A percentile compares a stretch with the other conserved stretches of the same genome.
phyloP scores from a whole-genome alignment of 2,329 filamentous ascomycete genomes.

The Pseudogymnoascus sp. region DNA sequence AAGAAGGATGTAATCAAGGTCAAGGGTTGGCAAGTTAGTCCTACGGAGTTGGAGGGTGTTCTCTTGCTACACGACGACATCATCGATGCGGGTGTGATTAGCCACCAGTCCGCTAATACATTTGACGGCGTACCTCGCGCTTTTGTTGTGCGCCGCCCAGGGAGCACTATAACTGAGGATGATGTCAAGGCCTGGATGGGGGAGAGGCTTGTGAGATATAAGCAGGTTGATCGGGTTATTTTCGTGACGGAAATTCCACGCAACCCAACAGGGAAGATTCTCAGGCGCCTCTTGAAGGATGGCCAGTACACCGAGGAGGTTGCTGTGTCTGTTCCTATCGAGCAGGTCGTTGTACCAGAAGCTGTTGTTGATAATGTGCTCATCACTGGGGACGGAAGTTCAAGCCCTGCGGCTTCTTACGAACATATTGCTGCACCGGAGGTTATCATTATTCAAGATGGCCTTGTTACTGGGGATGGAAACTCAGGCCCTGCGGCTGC shows the following conservation, averaged over 20 bases:
- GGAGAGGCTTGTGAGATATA: constrained; percentile 39
- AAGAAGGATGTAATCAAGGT: constrained; percentile 41
- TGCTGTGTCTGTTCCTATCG: no score
- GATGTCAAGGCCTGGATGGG: constrained; percentile 38
- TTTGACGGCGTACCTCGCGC: constrained; percentile 35
- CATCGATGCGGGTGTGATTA: constrained; percentile 39
- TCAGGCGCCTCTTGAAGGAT: constrained; percentile 19
- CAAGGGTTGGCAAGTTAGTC: constrained; percentile 41
- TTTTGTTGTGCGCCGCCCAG: constrained; percentile 35
- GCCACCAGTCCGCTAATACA: constrained; percentile 31
- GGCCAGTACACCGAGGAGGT: background rate
- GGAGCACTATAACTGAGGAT: constrained; percentile 28
- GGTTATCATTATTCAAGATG: background rate
- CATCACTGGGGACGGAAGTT: background rate
- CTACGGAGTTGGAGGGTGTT: constrained; percentile 40
- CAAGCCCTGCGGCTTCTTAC: background rate
- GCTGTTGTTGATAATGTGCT: background rate
- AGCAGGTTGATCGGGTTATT: constrained; percentile 38
- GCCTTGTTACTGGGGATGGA: background rate
- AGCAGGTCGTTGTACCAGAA: background rate
- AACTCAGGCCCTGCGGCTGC: background rate
- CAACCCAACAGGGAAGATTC: constrained; percentile 43
- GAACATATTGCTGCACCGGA: background rate
- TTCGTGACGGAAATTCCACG: constrained; percentile 43
- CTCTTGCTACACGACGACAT: constrained; percentile 38